These are phyloP conservation scores for Flaveria floridana DNA, from an alignment of 140 eudicot genomes.

Conservation along the genomic window DNA sequence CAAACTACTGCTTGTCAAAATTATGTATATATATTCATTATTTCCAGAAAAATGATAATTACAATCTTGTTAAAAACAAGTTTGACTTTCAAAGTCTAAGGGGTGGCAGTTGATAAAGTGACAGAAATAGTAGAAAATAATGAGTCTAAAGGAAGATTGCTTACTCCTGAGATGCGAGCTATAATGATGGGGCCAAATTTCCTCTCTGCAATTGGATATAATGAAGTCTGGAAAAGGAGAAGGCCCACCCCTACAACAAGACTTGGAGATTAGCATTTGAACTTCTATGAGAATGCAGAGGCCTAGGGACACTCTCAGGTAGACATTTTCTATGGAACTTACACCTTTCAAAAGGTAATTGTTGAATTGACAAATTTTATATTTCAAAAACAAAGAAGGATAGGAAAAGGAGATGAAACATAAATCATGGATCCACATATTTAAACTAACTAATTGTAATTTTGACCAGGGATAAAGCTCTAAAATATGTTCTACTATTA, in stretches of 20 bases:
- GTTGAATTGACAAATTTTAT: no score
- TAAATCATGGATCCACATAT: background rate
- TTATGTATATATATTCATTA: background rate
- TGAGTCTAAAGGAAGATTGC: conserved; percentile 22
- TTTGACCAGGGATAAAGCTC: no score
- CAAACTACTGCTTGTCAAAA: no score
- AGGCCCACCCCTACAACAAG: conserved; percentile 62
- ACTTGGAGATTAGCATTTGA: background rate
- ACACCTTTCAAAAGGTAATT: no score
- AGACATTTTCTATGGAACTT: no score
- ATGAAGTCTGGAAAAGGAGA: conserved; percentile 54
- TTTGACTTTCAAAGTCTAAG: conserved; percentile 1
- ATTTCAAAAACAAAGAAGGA: no score
- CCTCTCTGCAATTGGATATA: conserved; percentile 65
- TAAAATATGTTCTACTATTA: background rate
- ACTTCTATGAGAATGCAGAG: no score
- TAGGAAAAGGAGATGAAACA: background rate
- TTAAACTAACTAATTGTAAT: no score
- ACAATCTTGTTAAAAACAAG: background rate
- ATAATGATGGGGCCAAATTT: conserved; percentile 49
- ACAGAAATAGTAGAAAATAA: background rate
- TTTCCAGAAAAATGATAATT: background rate
- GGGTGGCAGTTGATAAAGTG: background rate
- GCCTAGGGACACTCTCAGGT: no score
- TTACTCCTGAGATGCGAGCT: conserved; percentile 73